Evolutionary conservation across 2,329 filamentous ascomycete species (phyloP), one percentile per base, ranked within the genome.

Genomic region (Fusarium azukiicola): DNA sequence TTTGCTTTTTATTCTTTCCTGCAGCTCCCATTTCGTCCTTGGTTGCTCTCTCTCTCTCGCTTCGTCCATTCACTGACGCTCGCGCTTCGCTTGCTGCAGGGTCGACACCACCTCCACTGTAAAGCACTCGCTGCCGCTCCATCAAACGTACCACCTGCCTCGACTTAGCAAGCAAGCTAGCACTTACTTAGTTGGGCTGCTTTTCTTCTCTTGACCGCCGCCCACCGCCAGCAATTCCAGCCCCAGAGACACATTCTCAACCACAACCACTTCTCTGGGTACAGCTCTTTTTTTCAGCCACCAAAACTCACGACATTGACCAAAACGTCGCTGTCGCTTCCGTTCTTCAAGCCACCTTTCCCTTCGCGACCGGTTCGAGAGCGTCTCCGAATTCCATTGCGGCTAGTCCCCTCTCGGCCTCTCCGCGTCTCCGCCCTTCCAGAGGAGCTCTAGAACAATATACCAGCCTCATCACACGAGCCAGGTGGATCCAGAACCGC

Each of bases 401-500:
- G 67, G 72, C 78, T 80, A 78, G 78, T 47, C 71, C 75, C 66
- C 50, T 70, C 63, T 76, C 75, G 76, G 77, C 69, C 68, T 76
- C 81, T 80, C 75, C 77, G 72, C 73, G 67, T 68, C 67, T 74
- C 74, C 73, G 72, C 68, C 77, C 70, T 79, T 78, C 71, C 72
- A 74, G 67, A 69, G 67, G 67, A 70, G 67, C 52, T 79, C 73
- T 75, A 77, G 78, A 77, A 77, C 69, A 61, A 68, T 70, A 78
- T 73, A 68, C 73, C 74, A 75, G 73, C 71, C 77, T 75, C 74
- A 68, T 68, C 69, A 64, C 71, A 75, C 68, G 44, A 76, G 40
- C 70, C 47, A 67, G 64, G 81, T 82, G 80, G 80, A 82, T 72
- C 81, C 70, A 72, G 63, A 67, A 71, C 73, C 63, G 19, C 69